Evolutionary conservation across 139 green algal species (phyloP).

Genomic region (Penium margaritaceum): DNA sequence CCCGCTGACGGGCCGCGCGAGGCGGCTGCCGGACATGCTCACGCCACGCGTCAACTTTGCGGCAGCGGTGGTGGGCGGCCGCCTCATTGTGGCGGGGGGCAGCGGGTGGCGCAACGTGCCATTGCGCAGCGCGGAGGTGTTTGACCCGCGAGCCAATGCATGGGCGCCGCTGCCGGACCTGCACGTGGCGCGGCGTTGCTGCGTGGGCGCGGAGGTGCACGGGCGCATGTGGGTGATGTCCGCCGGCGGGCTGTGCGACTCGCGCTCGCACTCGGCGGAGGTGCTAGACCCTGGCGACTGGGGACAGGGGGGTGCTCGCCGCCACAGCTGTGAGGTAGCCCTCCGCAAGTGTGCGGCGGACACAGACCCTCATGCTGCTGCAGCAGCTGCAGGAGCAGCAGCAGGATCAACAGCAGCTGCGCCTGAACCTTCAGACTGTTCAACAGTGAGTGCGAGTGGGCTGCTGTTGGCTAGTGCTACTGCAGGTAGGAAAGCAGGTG

Average conservation of each 20-base stretch:
- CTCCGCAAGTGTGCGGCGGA: too few relatives aligned
- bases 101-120: not conserved
- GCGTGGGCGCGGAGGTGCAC: not conserved
- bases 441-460: too few relatives aligned
- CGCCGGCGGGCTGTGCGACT: not conserved
- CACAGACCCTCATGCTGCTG: too few relatives aligned
- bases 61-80: not conserved
- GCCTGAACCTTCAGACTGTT: too few relatives aligned
- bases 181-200: not conserved
- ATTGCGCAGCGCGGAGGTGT: not conserved
- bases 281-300: too few relatives aligned
- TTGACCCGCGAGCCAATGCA: not conserved
- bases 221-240: not conserved
- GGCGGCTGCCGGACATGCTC: not conserved
- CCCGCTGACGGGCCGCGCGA: not conserved
- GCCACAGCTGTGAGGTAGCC: too few relatives aligned
- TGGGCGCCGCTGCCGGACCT: not conserved
- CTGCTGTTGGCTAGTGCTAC: too few relatives aligned
- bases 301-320: too few relatives aligned
- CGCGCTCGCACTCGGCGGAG: not conserved
- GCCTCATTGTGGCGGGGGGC: conserved; percentile 1
- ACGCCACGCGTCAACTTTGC: not conserved
- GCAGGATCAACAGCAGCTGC: too few relatives aligned
- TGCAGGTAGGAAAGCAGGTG: too few relatives aligned
- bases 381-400: too few relatives aligned